These are phyloP conservation scores for Paxillus involutus DNA, from an alignment of 768 basidiomycete genomes.

Conservation along the genomic window DNA sequence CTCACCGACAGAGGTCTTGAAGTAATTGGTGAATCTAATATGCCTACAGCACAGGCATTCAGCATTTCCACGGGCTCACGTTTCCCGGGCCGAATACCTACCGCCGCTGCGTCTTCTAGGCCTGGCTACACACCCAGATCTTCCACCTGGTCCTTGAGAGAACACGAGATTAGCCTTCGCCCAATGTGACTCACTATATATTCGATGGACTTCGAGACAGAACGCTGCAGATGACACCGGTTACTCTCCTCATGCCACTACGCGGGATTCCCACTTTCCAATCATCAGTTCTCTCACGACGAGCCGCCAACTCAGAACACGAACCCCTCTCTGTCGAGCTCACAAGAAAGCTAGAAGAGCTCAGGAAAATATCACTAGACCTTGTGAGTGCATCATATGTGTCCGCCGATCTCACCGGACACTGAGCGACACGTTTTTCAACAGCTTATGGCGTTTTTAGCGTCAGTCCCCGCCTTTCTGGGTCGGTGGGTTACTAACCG, in stretches of 20 bases:
- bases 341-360: constrained; percentile 19
- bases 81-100: too few species aligned
- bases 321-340: constrained; percentile 13
- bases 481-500: neutral
- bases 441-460: constrained; percentile 29
- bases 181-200: constrained; percentile 8
- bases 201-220: neutral
- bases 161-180: neutral
- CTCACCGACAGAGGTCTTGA: too few species aligned
- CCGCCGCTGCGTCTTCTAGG: neutral
- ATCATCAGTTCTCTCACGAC: neutral
- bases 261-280: neutral
- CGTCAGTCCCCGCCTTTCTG: constrained; percentile 12
- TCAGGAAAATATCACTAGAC: constrained; percentile 20
- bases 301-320: neutral
- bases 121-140: neutral
- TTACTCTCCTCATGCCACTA: constrained; percentile 10
- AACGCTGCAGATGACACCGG: neutral
- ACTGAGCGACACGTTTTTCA: neutral
- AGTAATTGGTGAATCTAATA: too few species aligned
- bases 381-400: constrained; percentile 11
- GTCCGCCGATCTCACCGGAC: neutral
- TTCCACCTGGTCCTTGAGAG: neutral
- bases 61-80: too few species aligned
- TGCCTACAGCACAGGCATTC: too few species aligned